These are phyloP conservation scores for Aspergillus pseudotamarii DNA, from an alignment of 2,329 filamentous ascomycete genomes.

Conservation along the genomic window DNA sequence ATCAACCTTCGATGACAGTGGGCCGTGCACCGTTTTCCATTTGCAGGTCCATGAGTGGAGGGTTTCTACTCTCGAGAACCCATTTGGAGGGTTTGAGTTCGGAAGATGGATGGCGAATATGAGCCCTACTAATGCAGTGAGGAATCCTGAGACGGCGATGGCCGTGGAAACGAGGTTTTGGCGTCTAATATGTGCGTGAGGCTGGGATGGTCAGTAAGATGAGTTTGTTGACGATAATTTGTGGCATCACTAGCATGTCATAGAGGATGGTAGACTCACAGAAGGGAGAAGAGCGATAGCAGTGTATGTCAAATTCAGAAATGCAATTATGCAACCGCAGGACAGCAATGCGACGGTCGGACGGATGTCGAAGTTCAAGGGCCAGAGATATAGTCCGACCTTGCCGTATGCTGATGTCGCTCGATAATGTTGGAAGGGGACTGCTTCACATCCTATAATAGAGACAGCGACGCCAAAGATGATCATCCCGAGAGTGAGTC, in stretches of 20 bases:
- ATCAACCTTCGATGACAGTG: conserved; percentile 12
- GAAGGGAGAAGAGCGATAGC: conserved; percentile 37
- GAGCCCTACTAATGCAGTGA: conserved; percentile 37
- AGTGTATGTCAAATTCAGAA: conserved; percentile 37
- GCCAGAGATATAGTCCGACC: conserved; percentile 44
- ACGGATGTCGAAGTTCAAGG: conserved; percentile 44
- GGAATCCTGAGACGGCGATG: conserved; percentile 39
- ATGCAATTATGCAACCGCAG: conserved; percentile 40
- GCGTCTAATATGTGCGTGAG: conserved; percentile 36
- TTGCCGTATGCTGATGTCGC: conserved; percentile 37
- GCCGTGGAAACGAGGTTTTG: conserved; percentile 38
- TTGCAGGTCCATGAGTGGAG: conserved; percentile 48
- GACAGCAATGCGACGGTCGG: conserved; percentile 42
- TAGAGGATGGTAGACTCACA: conserved; percentile 26
- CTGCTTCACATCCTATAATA: conserved; percentile 40
- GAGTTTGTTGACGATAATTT: neutral
- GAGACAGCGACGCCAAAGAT: conserved; percentile 34
- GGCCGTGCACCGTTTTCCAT: conserved; percentile 31
- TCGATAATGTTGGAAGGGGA: conserved; percentile 44
- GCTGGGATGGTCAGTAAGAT: conserved; percentile 26
- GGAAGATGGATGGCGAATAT: conserved; percentile 38
- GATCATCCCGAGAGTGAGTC: conserved; percentile 37
- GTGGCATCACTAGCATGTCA: neutral
- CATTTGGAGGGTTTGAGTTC: conserved; percentile 30
- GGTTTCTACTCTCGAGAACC: conserved; percentile 38